Conservation (phyloP, 345 rosid species). For the Aquilaria sinensis region DNA sequence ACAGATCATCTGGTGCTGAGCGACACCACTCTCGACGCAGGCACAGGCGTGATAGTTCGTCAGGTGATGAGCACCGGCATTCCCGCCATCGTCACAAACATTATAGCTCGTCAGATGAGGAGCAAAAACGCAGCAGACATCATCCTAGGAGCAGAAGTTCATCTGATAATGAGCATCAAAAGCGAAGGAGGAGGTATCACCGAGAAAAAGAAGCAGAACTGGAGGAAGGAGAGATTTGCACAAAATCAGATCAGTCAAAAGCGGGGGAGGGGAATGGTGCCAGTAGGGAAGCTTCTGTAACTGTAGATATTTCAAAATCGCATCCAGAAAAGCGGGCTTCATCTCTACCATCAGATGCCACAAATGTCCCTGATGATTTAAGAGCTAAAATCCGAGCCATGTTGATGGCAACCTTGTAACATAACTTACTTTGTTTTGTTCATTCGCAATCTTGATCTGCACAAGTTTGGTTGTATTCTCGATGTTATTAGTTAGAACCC, state of each 20-base stretch:
- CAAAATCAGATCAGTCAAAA: conserved; percentile 54
- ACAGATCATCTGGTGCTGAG: conserved; percentile 23
- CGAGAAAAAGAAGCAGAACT: conserved; percentile 31
- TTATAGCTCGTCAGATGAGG: conserved; percentile 35
- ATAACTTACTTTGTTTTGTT: too few relatives aligned
- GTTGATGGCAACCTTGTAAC: conserved; percentile 73
- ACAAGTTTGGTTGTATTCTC: conserved; percentile 15
- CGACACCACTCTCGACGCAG: conserved; percentile 12
- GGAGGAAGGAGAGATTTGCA: conserved; percentile 56
- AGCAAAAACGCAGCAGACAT: conserved; percentile 20
- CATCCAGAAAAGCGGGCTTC: conserved; percentile 19
- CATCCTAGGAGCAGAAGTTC: conserved; percentile 24
- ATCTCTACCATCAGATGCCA: conserved; percentile 29
- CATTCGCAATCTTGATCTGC: too few relatives aligned
- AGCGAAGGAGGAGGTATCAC: conserved; percentile 25
- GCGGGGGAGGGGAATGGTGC: conserved; percentile 25
- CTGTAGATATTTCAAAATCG: conserved; percentile 18
- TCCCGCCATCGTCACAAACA: conserved; percentile 25
- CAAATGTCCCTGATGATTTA: conserved; percentile 62
- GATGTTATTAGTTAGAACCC: neutral
- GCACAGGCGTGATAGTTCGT: conserved; percentile 18
- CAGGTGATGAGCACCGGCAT: conserved; percentile 30
- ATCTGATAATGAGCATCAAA: conserved; percentile 27
- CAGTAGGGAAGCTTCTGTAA: conserved; percentile 37
- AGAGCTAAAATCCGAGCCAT: conserved; percentile 96